phyloP scores from a whole-genome alignment of 176 grass and related monocot species.

The Elymus sibiricus region DNA sequence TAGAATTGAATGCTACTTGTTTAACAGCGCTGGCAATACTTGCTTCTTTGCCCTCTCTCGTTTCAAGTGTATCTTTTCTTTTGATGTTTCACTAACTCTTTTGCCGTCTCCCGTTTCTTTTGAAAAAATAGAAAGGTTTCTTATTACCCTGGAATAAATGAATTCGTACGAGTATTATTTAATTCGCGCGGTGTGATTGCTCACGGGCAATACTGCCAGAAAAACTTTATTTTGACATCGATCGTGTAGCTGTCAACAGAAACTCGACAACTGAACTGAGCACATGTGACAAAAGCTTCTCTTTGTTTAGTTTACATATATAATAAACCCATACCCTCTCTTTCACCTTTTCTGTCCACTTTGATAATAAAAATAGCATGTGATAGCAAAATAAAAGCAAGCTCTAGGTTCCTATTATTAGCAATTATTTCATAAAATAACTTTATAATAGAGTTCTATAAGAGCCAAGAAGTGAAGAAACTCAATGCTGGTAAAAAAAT shows the following conservation, averaged over 20 bases:
- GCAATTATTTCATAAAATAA: background rate
- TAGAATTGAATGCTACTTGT: background rate
- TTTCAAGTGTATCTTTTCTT: background rate
- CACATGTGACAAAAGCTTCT: constrained; percentile 27
- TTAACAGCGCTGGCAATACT: background rate
- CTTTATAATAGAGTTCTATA: background rate
- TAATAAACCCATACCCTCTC: constrained; percentile 6
- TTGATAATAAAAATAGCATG: constrained; percentile 16
- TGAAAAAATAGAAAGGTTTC: background rate
- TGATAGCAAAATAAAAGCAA: constrained; percentile 16
- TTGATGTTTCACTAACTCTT: background rate
- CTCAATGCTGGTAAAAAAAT: background rate
- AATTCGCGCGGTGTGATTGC: background rate
- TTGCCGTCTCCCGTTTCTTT: background rate
- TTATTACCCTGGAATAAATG: background rate
- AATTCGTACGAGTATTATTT: background rate
- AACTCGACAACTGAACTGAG: constrained; percentile 28
- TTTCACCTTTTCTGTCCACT: constrained; percentile 1
- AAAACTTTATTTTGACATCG: background rate
- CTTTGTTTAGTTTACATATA: constrained; percentile 22
- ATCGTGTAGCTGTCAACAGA: background rate
- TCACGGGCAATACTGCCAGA: background rate
- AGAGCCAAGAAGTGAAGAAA: background rate
- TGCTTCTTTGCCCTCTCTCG: background rate
- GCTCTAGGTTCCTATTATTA: background rate